Base-by-base conservation (phyloP, 1,284 basidiomycete genomes). In the Cryptococcus amylolentus region DNA sequence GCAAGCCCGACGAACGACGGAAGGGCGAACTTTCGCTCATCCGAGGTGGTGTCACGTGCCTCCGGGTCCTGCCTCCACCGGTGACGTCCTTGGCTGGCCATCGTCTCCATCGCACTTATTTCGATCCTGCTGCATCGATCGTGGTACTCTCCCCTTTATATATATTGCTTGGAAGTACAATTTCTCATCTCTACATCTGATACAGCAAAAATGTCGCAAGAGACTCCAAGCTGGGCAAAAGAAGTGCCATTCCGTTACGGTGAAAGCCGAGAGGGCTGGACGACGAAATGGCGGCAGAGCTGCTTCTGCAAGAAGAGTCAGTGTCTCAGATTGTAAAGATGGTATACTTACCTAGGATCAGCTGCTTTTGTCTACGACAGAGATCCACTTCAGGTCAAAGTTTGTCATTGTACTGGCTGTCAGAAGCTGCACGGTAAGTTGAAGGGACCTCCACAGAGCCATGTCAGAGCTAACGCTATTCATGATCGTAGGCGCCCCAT, bases 381-480 rank as follows among this genome's bases (percentile, higher is more conserved):
- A 2, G 63, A 69, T 44, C 67, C 69, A 1, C 47, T 63, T 3
- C 50, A 58, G 39, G 55, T 52, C 48, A 71, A 71, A 55, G 58
- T 64, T 28, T 71, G 69, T 44, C 69, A 71, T 48, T 71, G 69
- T 52, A 65, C 65, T 35, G 68, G 69, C 49, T 71, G 69, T 54
- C 69, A 71, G 46, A 49, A 65, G 37, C 52, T 71, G 9, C 69
- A 71, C 48, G 69, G 67, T 68, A 42, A 56, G 69, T 64, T 5
- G 14, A 20, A 23, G 7, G 12, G 6, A 26, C 31, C 16, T n/a
- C n/a, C 47, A 39, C 16, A 27, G 40, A 28, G 5, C 23, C 35
- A 23, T 49, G 5, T 18, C 37, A 38, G 27, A 20, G 20, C 23
- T 39, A 37, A 16, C 28, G 18, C 27, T 37, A 12, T n/a, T 23